Base-by-base conservation (phyloP, 2,329 filamentous ascomycete species). In the Penicillium sp. region DNA sequence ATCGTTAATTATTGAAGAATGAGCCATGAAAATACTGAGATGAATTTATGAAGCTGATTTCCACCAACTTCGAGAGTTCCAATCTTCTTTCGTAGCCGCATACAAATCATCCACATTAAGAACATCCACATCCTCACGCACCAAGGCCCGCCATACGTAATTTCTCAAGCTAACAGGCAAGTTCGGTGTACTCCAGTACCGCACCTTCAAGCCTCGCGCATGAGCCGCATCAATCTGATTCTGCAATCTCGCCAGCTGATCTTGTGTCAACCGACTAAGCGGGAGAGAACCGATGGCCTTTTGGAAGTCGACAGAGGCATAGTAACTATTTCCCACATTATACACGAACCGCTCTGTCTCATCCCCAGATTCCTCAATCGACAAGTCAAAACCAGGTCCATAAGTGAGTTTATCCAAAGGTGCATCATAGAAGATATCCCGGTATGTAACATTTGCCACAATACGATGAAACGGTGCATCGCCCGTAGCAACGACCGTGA, bases 21-120 rank as follows among this genome's bases (percentile, higher is more conserved):
- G 29, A 27, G 7, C 4, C 29, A 4, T 31, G 29, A 13, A 31
- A 11, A 31, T 31, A 31, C 2, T 13, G 27, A 29, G 8, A 29
- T 29, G 9, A 29, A 29, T 10, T 10, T 29, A 11, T 31, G 29
- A 31, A 31, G 29, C 4, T 31, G 11, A 31, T 4, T 13, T 31
- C 26, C 11, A 13, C 29, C 29, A 31, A 5, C 29, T 27, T 27
- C 26, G 55, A 35, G 44, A 48, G 19, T 49, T 70, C 78, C 79
- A 82, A 46, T 76, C 71, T 59, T 68, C 68, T 57, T 62, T 74
- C 14, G 75, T 74, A 19, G 77, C 81, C 1, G 74, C 81, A 55
- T 74, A 72, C 54, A 88, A 67, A 67, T 88, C 83, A 70, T 88
- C 86, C 5, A 84, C 83, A 68, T 87, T 88, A 51, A 89, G 65